A percentile compares a stretch with the other conserved stretches of the same genome.
Evolutionary conservation across 495 filamentous ascomycete genomes (phyloP).

Genomic region (Hypoxylon lienhwacheense): DNA sequence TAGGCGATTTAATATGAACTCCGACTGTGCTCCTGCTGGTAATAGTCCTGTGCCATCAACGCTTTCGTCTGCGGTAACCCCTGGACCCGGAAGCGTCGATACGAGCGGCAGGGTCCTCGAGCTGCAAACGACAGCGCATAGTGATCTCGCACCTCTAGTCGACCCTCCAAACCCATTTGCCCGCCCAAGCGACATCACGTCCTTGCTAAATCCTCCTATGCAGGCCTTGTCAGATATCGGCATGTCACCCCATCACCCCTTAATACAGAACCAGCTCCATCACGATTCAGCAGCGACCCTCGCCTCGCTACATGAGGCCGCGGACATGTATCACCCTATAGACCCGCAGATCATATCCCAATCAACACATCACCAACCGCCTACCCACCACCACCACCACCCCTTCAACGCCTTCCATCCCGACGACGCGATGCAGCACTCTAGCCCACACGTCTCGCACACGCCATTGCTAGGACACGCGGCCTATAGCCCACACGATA

Average conservation of each 20-base stretch:
- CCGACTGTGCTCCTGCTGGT: background rate
- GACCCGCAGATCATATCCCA: slow-evolving; percentile 56
- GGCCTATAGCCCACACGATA: slow-evolving; percentile 24
- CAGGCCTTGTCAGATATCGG: slow-evolving; percentile 35
- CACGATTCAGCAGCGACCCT: slow-evolving; percentile 37
- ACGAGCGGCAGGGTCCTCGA: slow-evolving; percentile 31
- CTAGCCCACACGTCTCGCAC: slow-evolving; percentile 22
- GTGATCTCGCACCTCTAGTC: slow-evolving; percentile 30
- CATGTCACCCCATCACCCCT: slow-evolving; percentile 35
- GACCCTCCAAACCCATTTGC: slow-evolving; percentile 39
- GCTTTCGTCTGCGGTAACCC: slow-evolving; percentile 22
- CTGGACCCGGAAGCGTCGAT: slow-evolving; percentile 26
- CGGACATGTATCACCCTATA: slow-evolving; percentile 49
- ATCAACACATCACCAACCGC: slow-evolving; percentile 25
- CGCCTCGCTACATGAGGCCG: slow-evolving; percentile 29
- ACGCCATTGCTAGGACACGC: slow-evolving; percentile 22
- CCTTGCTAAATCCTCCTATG: slow-evolving; percentile 34
- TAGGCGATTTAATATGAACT: slow-evolving; percentile 30
- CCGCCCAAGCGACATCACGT: slow-evolving; percentile 44
- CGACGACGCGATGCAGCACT: slow-evolving; percentile 15
- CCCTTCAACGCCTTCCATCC: slow-evolving; percentile 29
- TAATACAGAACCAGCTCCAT: slow-evolving; percentile 34
- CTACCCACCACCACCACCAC: slow-evolving; percentile 20
- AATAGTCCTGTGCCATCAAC: slow-evolving; percentile 17
- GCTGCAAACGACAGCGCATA: slow-evolving; percentile 28